Evolutionary conservation across 1,284 basidiomycete genomes (phyloP), one percentile per base, ranked within the genome.

Genomic region (Cutaneotrichosporon curvatum): DNA sequence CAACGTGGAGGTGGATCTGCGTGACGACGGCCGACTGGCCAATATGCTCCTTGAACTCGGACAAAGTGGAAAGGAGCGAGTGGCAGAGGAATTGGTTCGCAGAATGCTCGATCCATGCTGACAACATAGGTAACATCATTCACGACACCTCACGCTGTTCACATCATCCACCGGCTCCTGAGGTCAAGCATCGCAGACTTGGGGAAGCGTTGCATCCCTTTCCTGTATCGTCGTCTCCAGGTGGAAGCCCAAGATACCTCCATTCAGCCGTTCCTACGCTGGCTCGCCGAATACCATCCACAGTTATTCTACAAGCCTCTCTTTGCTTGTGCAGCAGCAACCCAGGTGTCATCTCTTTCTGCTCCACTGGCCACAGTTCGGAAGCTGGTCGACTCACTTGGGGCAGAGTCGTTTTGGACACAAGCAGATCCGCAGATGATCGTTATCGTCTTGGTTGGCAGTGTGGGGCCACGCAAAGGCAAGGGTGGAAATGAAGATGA

Each of bases 291-390:
- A 9, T 8, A 42, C 1, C 54, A 81, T 57, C 82, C 85, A 1
- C 80, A 80, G 50, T 55, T 82, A 0, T 82, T 87, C 65, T 86
- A 81, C 74, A 85, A 83, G 60, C 81, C 83, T 1, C 71, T 89
- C 20, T 86, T 87, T 63, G 70, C 77, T 0, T 82, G 82, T 40
- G 81, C 84, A 0, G 80, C 79, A 0, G 79, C 83, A 0, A 74
- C 75, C 19, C 81, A 80, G 50, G 78, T 81, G 32, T 59, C 78
- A 14, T 76, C 77, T 0, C 74, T 85, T 2, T 68, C 78, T 4
- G 77, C 76, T 33, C 78, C 84, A 49, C 74, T 87, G 0, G 76
- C 77, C 38, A 70, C 77, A 1, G 65, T 87, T 23, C 68, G 71
- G 12, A 71, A 76, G 1, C 53, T 84, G 25, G 72, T 79, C 3